Evolutionary conservation across 176 grass and related monocot species (phyloP), one percentile per base, ranked within the genome.

Genomic region (Dendrocalamus sinicus): DNA sequence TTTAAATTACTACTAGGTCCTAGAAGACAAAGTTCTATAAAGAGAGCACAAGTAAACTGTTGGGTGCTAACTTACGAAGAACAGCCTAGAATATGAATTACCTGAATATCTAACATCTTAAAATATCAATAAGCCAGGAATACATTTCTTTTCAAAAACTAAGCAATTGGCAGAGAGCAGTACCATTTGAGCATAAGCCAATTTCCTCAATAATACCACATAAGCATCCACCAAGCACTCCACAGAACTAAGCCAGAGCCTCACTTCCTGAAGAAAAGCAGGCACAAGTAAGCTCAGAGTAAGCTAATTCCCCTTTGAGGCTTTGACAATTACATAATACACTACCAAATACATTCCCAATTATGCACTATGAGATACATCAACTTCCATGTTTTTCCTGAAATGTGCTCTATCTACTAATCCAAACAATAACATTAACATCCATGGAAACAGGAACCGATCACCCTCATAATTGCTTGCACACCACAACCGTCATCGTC

Each of bases 221-320:
- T 92, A 92, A 80, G 96, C 90, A 94, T 96, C 90, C 37, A 95
- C 78, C 84, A 96, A 82, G 51, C 83, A 90, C 75, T 95, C 90
- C 30, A 92, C 83, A 30, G 84, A 92, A 88, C 78, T 85, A 86
- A 92, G 89, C 83, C 92, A 83, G 70, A 82, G 88, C 50, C 88
- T 59, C 28, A 83, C 32, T 82, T 96, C 93, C 96, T 94, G 77
- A 72, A 72, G 51, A 84, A 90, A 86, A 78, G 4, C 28, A 68
- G 22, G 51, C 53, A 63, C 16, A 58, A 8, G 6, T 75, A 68
- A 83, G 54, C 8, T 62, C 13, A 19, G 57, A 73, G 4, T 37
- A 60, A 81, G 41, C n/a, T 37, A 67, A 53, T 81, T 51, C 1
- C 77, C 45, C 30, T 75, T 65, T 64, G 28, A 63, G 19, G 20